These are phyloP conservation scores for Tolypocladium amazonense DNA, from an alignment of 2,329 filamentous ascomycete species.

Conservation along the genomic window DNA sequence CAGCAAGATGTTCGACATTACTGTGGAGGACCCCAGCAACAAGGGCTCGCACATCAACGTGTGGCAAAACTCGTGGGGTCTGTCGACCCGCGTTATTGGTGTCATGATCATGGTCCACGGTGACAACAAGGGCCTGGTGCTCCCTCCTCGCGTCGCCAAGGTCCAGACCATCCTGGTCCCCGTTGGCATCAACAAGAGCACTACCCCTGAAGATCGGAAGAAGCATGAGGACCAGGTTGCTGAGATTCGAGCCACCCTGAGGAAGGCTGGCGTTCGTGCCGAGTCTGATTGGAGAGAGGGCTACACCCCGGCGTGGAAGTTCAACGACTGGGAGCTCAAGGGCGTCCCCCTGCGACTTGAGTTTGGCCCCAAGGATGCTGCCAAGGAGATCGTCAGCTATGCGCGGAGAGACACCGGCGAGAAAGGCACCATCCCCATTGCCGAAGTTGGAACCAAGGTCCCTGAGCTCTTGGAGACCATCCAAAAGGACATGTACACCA, in stretches of 20 bases:
- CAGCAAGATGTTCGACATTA: constrained; percentile 98
- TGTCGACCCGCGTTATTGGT: constrained; percentile 93
- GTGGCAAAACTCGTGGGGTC: constrained; percentile 98
- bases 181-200: constrained; percentile 86
- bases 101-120: constrained; percentile 99
- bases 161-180: constrained; percentile 81
- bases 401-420: constrained; percentile 80
- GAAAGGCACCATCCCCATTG: constrained; percentile 70
- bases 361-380: constrained; percentile 89
- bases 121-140: constrained; percentile 88
- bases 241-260: constrained; percentile 57
- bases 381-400: constrained; percentile 72
- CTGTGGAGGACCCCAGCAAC: constrained; percentile 80
- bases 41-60: constrained; percentile 75
- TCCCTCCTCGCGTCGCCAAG: constrained; percentile 83
- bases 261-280: constrained; percentile 63
- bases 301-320: constrained; percentile 94
- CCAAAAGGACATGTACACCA: constrained; percentile 67
- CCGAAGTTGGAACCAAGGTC: constrained; percentile 61
- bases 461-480: constrained; percentile 81
- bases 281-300: constrained; percentile 80
- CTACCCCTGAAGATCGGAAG: constrained; percentile 65
- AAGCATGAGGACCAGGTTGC: constrained; percentile 69
- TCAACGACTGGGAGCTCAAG: constrained; percentile 97
- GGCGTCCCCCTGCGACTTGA: constrained; percentile 90